Evolutionary conservation across 805 yeast species (phyloP), one percentile per base, ranked within the genome.

Genomic region (Priceomyces carsonii): DNA sequence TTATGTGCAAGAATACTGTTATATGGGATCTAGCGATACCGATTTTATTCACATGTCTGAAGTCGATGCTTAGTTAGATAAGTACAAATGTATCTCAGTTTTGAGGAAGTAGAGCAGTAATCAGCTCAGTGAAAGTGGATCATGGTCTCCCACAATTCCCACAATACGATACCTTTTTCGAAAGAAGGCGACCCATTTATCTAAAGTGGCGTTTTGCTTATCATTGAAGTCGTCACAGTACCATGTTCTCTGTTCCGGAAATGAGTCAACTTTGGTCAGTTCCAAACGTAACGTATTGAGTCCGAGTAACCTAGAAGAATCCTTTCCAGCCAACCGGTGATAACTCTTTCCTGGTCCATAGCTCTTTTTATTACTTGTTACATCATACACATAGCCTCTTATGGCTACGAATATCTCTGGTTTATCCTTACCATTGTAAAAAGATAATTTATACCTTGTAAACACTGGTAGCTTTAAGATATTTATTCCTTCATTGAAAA

Each of bases 341-440:
- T 87, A 88, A 15, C 82, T 79, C 40, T 78, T 75, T 0, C 89
- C 90, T 3, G 82, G 82, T 0, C 95, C 96, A 53, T 87, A 87
- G 25, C 80, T 81, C 10, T 73, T 76, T 8, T 56, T 47, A 51
- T 86, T 87, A 29, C 64, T 53, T 0, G 85, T 73, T 7, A 88
- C 96, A 50, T 87, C 96, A 55, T 85, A 88, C 8, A 88, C 77
- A 2, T 69, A 70, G 14, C 95, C 93, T 42, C 80, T 79, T 48
- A 87, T 80, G 6, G 80, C 93, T 13, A 87, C 83, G 57, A 80
- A 87, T 44, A 85, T 72, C 39, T 72, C 38, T 10, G 50, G 53
- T 20, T 42, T 41, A 17, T 47, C 47, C 4, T 30, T 37, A n/a
- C 71, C 72, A 37, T 69, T 53, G 45, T 54, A 64, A 26, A 35